phyloP scores from a whole-genome alignment of 257 asterid genomes.

The Rehmannia glutinosa region DNA sequence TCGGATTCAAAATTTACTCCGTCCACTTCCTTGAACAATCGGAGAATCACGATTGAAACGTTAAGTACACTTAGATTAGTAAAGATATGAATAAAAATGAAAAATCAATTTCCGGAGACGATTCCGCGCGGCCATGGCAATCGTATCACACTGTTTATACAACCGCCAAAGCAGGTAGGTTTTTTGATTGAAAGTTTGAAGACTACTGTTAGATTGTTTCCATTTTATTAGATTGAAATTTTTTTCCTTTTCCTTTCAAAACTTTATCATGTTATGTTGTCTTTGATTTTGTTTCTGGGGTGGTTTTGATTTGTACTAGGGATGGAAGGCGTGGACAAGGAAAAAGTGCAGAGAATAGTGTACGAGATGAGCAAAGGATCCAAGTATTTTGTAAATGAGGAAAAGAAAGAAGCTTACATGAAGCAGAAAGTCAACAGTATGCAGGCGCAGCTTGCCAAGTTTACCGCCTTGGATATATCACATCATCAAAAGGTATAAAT shows the following conservation, averaged over 20 bases:
- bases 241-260: background rate
- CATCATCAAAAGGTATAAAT: slow-evolving; percentile 61
- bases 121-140: slow-evolving; percentile 77
- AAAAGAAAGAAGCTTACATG: slow-evolving; percentile 69
- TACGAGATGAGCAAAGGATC: slow-evolving; percentile 99
- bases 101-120: slow-evolving; percentile 28
- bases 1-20: background rate
- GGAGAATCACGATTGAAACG: background rate
- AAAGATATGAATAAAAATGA: slow-evolving; percentile 39
- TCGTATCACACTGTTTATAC: slow-evolving; percentile 89
- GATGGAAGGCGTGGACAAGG: slow-evolving; percentile 99
- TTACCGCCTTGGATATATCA: slow-evolving; percentile 44
- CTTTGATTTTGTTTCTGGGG: background rate
- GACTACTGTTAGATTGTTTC: background rate
- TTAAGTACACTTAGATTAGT: background rate
- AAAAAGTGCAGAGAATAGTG: slow-evolving; percentile 87
- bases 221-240: background rate
- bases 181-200: background rate
- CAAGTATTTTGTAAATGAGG: slow-evolving; percentile 89
- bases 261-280: background rate
- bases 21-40: background rate
- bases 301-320: slow-evolving; percentile 38
- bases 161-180: slow-evolving; percentile 87
- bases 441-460: slow-evolving; percentile 59
- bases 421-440: slow-evolving; percentile 75